A percentile compares a stretch with the other conserved stretches of the same genome.
These are phyloP conservation scores for Lecanicillium sp. DNA, from an alignment of 2,329 filamentous ascomycete species.

Conservation along the genomic window DNA sequence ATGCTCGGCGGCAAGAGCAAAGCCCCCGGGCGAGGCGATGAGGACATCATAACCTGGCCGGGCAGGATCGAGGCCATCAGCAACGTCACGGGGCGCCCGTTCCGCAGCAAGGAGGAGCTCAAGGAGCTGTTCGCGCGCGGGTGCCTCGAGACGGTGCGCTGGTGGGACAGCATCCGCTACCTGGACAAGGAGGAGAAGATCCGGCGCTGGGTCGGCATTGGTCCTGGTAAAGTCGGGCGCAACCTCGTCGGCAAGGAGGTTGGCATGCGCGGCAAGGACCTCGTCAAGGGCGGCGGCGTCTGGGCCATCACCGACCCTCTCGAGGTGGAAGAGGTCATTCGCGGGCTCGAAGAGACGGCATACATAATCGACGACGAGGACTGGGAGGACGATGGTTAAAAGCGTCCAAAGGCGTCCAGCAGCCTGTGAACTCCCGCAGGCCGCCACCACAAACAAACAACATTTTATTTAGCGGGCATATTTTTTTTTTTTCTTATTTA, in stretches of 20 bases:
- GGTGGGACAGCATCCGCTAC: slow-evolving; percentile 92
- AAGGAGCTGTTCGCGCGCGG: slow-evolving; percentile 74
- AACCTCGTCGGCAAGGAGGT: slow-evolving; percentile 96
- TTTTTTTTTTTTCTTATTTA: neutral
- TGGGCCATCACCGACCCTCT: slow-evolving; percentile 83
- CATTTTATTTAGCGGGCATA: slow-evolving; percentile 11
- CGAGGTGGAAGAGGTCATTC: slow-evolving; percentile 64
- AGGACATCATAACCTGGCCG: slow-evolving; percentile 69
- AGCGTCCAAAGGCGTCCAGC: neutral
- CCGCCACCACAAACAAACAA: neutral
- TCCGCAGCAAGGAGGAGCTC: slow-evolving; percentile 64
- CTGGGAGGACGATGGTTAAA: slow-evolving; percentile 16
- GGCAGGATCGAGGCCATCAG: slow-evolving; percentile 72
- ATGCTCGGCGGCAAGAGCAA: slow-evolving; percentile 57
- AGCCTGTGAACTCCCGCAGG: too few relatives aligned
- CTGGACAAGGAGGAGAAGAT: slow-evolving; percentile 79
- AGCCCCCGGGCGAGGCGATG: slow-evolving; percentile 44
- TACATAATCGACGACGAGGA: slow-evolving; percentile 44
- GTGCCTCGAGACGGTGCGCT: slow-evolving; percentile 85
- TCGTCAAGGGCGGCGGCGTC: slow-evolving; percentile 81
- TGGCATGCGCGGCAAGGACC: slow-evolving; percentile 71
- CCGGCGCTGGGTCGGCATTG: slow-evolving; percentile 82
- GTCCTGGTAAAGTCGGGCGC: slow-evolving; percentile 86
- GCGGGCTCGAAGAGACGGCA: slow-evolving; percentile 60
- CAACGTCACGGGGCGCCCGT: slow-evolving; percentile 79